phyloP scores from a whole-genome alignment of 2,329 filamentous ascomycete species.

The Colletotrichum agaves region DNA sequence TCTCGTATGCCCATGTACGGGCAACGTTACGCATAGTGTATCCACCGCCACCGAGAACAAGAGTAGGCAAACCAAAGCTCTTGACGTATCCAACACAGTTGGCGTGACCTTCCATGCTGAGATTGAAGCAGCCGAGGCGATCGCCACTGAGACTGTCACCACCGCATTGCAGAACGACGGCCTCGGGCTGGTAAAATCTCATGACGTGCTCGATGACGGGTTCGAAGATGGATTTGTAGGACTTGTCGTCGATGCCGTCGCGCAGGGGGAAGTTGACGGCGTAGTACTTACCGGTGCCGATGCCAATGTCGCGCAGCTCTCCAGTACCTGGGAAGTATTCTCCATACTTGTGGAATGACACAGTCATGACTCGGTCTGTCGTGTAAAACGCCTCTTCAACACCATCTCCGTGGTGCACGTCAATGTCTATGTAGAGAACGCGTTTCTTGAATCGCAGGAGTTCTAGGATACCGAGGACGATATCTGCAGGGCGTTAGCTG shows the following conservation, averaged over 20 bases:
- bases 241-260: slow-evolving; percentile 89
- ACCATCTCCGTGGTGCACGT: slow-evolving; percentile 93
- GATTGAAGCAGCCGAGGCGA: slow-evolving; percentile 94
- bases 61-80: slow-evolving; percentile 81
- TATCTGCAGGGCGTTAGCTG: slow-evolving; percentile 68
- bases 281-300: slow-evolving; percentile 89
- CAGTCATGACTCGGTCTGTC: slow-evolving; percentile 90
- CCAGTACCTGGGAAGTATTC: slow-evolving; percentile 96
- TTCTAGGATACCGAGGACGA: slow-evolving; percentile 94
- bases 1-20: slow-evolving; percentile 97
- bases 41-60: slow-evolving; percentile 95
- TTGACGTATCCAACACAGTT: slow-evolving; percentile 95
- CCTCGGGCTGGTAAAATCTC: slow-evolving; percentile 87
- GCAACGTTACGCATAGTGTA: slow-evolving; percentile 98
- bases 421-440: slow-evolving; percentile 97
- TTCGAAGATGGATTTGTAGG: slow-evolving; percentile 92
- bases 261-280: slow-evolving; percentile 91
- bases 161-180: slow-evolving; percentile 95
- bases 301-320: slow-evolving; percentile 85
- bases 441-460: slow-evolving; percentile 90
- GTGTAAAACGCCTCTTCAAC: slow-evolving; percentile 95
- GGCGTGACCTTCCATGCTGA: slow-evolving; percentile 96
- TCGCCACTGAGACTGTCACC: slow-evolving; percentile 96
- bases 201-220: slow-evolving; percentile 89
- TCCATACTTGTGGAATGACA: slow-evolving; percentile 96